Evolutionary conservation across 106 monocot genomes (phyloP).

Genomic region (Dioscorea dumetorum): DNA sequence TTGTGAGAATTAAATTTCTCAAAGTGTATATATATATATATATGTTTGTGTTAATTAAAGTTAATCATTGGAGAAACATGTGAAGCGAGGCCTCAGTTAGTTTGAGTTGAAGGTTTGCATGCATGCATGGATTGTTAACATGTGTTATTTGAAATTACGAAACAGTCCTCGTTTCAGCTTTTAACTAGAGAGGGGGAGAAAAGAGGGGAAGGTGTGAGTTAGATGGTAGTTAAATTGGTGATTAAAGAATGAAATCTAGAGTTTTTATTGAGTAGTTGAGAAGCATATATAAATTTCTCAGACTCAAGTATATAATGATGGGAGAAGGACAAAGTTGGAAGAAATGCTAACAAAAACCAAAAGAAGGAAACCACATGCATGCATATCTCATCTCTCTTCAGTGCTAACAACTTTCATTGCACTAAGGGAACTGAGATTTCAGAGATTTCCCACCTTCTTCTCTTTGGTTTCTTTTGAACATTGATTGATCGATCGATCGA

Average conservation of each 20-base stretch:
- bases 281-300: constrained; percentile 1
- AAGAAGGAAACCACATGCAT: constrained; percentile 17
- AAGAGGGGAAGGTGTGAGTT: neutral
- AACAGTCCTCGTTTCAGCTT: neutral
- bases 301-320: constrained; percentile 10
- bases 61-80: neutral
- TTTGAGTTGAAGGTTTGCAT: constrained; percentile 6
- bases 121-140: constrained; percentile 7
- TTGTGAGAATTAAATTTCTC: constrained; percentile 7
- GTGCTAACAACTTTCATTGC: constrained; percentile 14
- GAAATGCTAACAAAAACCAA: neutral
- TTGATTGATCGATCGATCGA: no score
- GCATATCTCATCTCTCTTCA: constrained; percentile 17
- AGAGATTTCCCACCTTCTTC: constrained; percentile 6
- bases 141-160: neutral
- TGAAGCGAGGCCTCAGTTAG: neutral
- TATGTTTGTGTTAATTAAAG: neutral
- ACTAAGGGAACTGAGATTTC: constrained; percentile 10
- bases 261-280: constrained; percentile 11
- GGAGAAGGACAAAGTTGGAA: constrained; percentile 6
- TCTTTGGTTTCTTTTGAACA: neutral
- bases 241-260: constrained; percentile 11
- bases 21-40: neutral
- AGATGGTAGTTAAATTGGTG: constrained; percentile 5
- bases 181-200: neutral